phyloP scores from a whole-genome alignment of 768 basidiomycete genomes.

The Leucocoprinus leucothites region DNA sequence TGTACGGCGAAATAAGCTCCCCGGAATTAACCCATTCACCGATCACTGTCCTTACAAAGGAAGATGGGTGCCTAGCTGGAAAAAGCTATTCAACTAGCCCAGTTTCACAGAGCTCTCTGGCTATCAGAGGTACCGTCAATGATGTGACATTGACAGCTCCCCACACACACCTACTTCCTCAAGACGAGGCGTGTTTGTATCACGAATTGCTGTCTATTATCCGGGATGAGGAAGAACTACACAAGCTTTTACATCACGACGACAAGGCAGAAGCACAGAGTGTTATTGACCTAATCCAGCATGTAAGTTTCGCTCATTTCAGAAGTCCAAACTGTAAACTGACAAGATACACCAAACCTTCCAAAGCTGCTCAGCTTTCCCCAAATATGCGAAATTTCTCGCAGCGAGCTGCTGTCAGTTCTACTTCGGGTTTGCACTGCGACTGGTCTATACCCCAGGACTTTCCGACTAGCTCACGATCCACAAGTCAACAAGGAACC shows the following conservation, averaged over 20 bases:
- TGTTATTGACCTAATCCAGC: constrained; percentile 1
- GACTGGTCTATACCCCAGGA: constrained; percentile 25
- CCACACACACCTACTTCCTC: neutral
- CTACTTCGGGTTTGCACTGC: constrained; percentile 19
- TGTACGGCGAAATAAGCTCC: neutral
- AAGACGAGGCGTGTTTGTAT: neutral
- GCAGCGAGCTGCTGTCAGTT: neutral
- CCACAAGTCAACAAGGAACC: constrained; percentile 13
- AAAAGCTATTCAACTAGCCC: too few relatives aligned
- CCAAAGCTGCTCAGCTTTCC: constrained; percentile 1
- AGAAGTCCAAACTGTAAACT: neutral
- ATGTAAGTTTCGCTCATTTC: neutral
- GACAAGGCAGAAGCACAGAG: neutral
- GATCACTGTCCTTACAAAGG: too few relatives aligned
- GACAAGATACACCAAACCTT: too few relatives aligned
- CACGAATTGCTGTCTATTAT: neutral
- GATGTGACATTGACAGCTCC: neutral
- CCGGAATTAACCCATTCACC: too few relatives aligned
- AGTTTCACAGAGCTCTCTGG: neutral
- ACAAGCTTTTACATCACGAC: neutral
- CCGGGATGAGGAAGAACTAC: neutral
- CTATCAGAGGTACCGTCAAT: too few relatives aligned
- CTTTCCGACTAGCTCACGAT: constrained; percentile 18
- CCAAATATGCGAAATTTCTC: neutral
- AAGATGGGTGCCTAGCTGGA: too few relatives aligned